These are phyloP conservation scores for Phytophthora niederhauseri DNA, from an alignment of 352 stramenopile species.

Conservation along the genomic window DNA sequence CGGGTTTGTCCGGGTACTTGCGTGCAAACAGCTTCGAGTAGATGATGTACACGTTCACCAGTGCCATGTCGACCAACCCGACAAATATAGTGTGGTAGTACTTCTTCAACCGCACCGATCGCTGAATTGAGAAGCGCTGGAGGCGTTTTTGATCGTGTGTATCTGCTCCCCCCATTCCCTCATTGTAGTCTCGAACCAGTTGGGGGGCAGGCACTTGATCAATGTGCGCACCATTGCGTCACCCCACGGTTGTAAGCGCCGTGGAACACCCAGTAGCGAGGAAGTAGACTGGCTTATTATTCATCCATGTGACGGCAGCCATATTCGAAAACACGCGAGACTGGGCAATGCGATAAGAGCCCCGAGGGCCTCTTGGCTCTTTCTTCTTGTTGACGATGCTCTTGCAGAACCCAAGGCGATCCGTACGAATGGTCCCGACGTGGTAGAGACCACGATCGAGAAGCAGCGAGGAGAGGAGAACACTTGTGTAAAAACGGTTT, in stretches of 20 bases:
- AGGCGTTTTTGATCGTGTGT: slow-evolving; percentile 11
- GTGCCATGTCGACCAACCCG: slow-evolving; percentile 6
- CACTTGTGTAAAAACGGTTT: slow-evolving; percentile 10
- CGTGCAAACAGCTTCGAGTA: neutral
- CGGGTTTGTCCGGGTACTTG: neutral
- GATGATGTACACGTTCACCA: slow-evolving; percentile 14
- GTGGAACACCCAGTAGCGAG: slow-evolving; percentile 7
- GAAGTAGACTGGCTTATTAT: slow-evolving; percentile 12
- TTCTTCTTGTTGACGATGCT: slow-evolving; percentile 16
- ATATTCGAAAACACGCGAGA: slow-evolving; percentile 5
- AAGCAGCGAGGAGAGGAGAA: slow-evolving; percentile 9
- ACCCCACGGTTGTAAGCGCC: neutral
- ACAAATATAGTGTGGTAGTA: slow-evolving; percentile 20
- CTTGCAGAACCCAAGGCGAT: neutral
- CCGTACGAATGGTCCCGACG: slow-evolving; percentile 11
- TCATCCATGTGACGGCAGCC: neutral
- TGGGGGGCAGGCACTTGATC: neutral
- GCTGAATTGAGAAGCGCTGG: slow-evolving; percentile 14
- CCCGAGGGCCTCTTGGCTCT: neutral
- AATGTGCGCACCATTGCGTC: neutral
- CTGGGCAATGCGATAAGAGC: neutral
- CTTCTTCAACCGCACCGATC: slow-evolving; percentile 7
- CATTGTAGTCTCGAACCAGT: slow-evolving; percentile 4
- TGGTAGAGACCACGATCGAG: slow-evolving; percentile 7
- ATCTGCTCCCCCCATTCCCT: slow-evolving; percentile 12